Conservation (phyloP, 305 asterid species). For the Fraxinus baroniana region DNA sequence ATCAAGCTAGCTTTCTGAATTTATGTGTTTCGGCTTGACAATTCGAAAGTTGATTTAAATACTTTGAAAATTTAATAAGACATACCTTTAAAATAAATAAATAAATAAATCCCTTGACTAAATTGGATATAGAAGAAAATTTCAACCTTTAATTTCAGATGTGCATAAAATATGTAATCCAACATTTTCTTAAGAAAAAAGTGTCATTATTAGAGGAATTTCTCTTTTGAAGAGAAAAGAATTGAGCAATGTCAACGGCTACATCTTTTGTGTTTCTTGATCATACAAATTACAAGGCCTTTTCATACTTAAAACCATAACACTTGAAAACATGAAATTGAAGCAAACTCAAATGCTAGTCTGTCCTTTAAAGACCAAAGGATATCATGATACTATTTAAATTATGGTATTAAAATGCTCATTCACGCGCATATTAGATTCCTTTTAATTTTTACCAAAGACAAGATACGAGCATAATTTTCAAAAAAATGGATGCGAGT, state of each 20-base stretch:
- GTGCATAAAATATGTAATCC: constrained; percentile 15
- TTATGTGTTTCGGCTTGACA: not conserved
- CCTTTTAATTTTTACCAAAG: not conserved
- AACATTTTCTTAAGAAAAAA: constrained; percentile 30
- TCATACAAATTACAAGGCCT: constrained; percentile 14
- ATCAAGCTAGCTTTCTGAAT: not conserved
- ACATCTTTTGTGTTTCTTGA: constrained; percentile 37
- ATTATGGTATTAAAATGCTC: too few species aligned
- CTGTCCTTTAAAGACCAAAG: not conserved
- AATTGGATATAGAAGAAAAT: not conserved
- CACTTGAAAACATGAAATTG: constrained; percentile 10
- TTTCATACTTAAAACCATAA: constrained; percentile 5
- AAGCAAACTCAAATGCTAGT: not conserved
- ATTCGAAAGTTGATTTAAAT: not conserved
- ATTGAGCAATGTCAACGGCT: constrained; percentile 38
- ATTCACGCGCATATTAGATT: not conserved
- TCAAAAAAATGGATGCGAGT: not conserved
- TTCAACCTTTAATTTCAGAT: not conserved
- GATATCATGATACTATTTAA: not conserved
- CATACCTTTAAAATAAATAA: not conserved
- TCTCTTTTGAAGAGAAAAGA: constrained; percentile 34
- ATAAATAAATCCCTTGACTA: not conserved
- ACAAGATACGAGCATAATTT: not conserved
- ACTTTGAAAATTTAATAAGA: not conserved
- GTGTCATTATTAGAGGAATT: constrained; percentile 20